Base-by-base conservation (phyloP, 768 basidiomycete species). In the Leucocoprinus birnbaumii region DNA sequence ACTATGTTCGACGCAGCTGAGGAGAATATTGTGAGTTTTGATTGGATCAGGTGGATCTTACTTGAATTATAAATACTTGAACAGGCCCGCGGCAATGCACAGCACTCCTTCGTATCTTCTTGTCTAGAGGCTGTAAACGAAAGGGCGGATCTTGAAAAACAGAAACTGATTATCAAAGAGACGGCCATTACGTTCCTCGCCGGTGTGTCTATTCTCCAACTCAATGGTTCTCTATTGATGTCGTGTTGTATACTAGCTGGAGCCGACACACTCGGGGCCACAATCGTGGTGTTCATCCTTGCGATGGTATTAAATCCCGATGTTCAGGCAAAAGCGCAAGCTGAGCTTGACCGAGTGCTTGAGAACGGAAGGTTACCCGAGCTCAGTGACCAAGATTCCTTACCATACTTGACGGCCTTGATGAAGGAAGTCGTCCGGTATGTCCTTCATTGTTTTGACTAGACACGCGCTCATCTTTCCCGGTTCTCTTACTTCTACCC, bases 221-320 rank as follows among this genome's bases (percentile, higher is more conserved):
- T 14, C 37, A 44, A 16, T 26, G 9, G 16, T 3, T 8, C 34
- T 38, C 8, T 19, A 48, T n/a, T n/a, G n/a, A 35, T 18, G 18
- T 6, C 27, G 9, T 43, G 22, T 52, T 41, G 4, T 7, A 38
- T 13, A 7, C n/a, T 38, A 66, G 67, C 65, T 34, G 67, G 62
- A 10, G 61, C 65, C 11, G 66, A 69, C 37, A 68, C 69, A 10
- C 69, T 65, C 2, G 54, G 66, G 1, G 64, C 66, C 1, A 58
- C 63, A 3, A 61, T 69, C 11, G 61, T 61, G 19, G 58, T 57
- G 10, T 74, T 78, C 55, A 50, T 78, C 26, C 66, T 74, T 5
- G 73, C 70, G 1, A 74, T 79, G 73, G 61, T 71, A 0, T 62
- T 65, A 18, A 62, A 73, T 57, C 78, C 76, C 1, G 71, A 75